phyloP scores from a whole-genome alignment of 2,329 filamentous ascomycete species.

The Grosmannia huntii region DNA sequence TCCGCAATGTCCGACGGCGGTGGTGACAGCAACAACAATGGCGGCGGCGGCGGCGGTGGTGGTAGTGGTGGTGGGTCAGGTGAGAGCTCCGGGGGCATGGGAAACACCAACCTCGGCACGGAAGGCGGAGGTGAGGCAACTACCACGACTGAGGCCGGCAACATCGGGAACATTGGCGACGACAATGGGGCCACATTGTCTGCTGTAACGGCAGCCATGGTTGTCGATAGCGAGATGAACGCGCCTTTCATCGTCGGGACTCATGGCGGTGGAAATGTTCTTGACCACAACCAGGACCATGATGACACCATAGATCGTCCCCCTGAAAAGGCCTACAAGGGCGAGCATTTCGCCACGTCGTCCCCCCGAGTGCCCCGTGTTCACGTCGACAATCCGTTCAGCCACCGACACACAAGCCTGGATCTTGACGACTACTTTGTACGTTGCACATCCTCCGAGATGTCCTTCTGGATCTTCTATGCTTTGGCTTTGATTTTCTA shows the following conservation, averaged over 20 bases:
- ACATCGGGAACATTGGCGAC: not conserved
- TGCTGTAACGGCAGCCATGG: not conserved
- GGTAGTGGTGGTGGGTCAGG: not conserved
- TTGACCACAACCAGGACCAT: not conserved
- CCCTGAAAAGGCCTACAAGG: slow-evolving; percentile 4
- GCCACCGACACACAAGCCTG: slow-evolving; percentile 19
- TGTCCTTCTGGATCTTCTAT: not conserved
- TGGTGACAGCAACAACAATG: not conserved
- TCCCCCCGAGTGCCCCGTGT: slow-evolving; percentile 17
- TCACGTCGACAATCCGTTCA: slow-evolving; percentile 18
- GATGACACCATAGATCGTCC: not conserved
- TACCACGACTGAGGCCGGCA: not conserved
- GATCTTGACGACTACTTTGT: slow-evolving; percentile 35
- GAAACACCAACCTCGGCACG: not conserved
- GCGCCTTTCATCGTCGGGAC: not conserved
- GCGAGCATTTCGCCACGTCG: slow-evolving; percentile 9
- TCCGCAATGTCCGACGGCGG: not conserved
- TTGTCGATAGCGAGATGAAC: not conserved
- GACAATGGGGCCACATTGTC: not conserved
- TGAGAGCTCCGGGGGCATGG: not conserved
- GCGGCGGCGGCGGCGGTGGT: not conserved
- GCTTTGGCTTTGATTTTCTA: not conserved
- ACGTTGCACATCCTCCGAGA: slow-evolving; percentile 8
- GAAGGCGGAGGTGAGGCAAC: not conserved
- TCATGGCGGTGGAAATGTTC: not conserved